Evolutionary conservation across 75 land plant species (phyloP).

Genomic region (Cunninghamia lanceolata): DNA sequence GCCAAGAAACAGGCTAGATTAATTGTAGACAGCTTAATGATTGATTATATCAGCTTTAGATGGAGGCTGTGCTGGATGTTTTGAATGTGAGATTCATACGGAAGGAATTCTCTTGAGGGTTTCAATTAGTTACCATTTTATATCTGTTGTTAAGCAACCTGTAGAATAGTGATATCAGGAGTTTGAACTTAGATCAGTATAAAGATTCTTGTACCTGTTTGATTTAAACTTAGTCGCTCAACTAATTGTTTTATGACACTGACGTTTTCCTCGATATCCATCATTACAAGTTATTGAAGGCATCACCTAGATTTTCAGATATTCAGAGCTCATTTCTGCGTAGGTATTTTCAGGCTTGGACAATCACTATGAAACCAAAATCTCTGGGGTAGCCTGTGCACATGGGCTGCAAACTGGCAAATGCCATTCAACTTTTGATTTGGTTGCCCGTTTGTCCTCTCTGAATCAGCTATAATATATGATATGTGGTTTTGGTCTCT

Average conservation of each 20-base stretch:
- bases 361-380: neutral
- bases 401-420: neutral
- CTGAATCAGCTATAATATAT: neutral
- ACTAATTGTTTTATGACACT: neutral
- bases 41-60: neutral
- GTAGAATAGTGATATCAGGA: too few relatives aligned
- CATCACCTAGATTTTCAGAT: neutral
- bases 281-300: neutral
- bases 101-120: too few relatives aligned
- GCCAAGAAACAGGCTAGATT: too few relatives aligned
- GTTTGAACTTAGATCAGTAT: too few relatives aligned
- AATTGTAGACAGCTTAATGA: too few relatives aligned
- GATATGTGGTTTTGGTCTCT: too few relatives aligned
- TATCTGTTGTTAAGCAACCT: too few relatives aligned
- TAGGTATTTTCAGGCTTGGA: neutral
- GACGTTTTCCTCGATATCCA: neutral
- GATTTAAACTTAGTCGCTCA: neutral
- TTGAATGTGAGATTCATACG: neutral
- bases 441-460: neutral
- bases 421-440: neutral
- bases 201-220: too few relatives aligned
- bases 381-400: neutral
- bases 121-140: too few relatives aligned
- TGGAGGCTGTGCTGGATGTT: neutral
- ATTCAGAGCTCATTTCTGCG: neutral